These are phyloP conservation scores for Amaranthus hypochondriacus DNA, from an alignment of 148 eudicot genomes.

Conservation along the genomic window DNA sequence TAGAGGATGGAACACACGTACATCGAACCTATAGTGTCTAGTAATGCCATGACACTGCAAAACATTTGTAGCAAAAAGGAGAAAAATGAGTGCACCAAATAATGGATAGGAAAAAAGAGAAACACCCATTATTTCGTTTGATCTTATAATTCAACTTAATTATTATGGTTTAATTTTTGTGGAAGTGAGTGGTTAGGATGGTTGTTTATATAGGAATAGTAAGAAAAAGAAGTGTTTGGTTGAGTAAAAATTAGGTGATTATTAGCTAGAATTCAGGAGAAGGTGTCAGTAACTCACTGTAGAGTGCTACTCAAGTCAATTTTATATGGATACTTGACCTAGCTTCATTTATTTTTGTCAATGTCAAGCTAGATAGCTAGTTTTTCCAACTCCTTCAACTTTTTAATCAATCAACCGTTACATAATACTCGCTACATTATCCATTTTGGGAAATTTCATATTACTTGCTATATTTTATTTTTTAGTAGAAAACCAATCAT, in stretches of 20 bases:
- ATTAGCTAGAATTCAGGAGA: not conserved
- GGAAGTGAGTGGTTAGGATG: not conserved
- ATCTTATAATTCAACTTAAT: not conserved
- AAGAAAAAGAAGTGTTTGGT: not conserved
- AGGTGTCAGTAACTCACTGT: slow-evolving; percentile 10
- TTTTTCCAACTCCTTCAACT: too few species aligned
- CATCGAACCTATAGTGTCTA: slow-evolving; percentile 57
- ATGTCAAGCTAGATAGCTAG: not conserved
- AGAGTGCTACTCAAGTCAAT: slow-evolving; percentile 28
- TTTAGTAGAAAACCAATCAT: too few species aligned
- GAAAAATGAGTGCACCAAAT: slow-evolving; percentile 18
- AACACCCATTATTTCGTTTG: slow-evolving; percentile 12
- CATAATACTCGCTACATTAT: too few species aligned
- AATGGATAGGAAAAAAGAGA: slow-evolving; percentile 12
- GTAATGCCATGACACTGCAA: slow-evolving; percentile 29
- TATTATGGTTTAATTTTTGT: not conserved
- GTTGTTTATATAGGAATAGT: slow-evolving; percentile 15
- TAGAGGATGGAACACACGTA: slow-evolving; percentile 20
- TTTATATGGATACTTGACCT: slow-evolving; percentile 12
- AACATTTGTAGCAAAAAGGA: slow-evolving; percentile 16
- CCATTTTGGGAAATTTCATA: too few species aligned
- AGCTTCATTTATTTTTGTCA: not conserved
- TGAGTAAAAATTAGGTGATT: slow-evolving; percentile 22
- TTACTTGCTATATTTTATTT: too few species aligned
- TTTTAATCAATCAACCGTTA: too few species aligned